Conservation (phyloP, 495 filamentous ascomycete species). For the Parathielavia appendiculata region DNA sequence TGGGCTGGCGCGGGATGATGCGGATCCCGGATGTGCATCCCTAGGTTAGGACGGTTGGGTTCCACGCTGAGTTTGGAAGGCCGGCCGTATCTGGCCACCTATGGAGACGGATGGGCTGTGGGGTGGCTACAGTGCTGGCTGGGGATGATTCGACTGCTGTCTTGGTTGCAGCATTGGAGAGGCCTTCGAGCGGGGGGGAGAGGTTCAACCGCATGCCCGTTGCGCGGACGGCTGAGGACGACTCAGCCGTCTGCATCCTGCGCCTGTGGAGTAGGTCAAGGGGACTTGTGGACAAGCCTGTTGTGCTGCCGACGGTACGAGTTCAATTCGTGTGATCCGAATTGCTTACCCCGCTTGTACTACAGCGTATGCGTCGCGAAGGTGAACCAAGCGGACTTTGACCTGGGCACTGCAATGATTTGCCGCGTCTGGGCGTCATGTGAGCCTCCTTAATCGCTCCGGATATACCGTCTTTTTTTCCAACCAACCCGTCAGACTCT, state of each 20-base stretch:
- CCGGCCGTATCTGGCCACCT: not conserved
- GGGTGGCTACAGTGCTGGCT: not conserved
- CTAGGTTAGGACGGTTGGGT: not conserved
- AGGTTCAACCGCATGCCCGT: not conserved
- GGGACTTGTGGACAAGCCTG: not conserved
- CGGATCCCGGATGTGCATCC: slow-evolving; percentile 18
- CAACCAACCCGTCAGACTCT: too few relatives aligned
- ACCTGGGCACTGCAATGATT: too few relatives aligned
- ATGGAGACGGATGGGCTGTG: not conserved
- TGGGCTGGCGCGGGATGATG: slow-evolving; percentile 34
- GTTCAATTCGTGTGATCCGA: not conserved
- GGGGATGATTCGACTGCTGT: not conserved
- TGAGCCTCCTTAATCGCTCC: slow-evolving; percentile 9
- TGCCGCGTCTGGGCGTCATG: slow-evolving; percentile 14
- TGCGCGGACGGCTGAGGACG: not conserved
- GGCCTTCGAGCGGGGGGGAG: not conserved
- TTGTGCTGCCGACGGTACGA: not conserved
- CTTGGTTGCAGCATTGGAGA: not conserved
- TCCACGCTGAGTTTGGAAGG: not conserved
- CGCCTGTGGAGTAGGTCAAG: not conserved
- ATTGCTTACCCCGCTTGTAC: not conserved
- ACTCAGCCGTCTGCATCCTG: not conserved
- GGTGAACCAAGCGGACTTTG: too few relatives aligned
- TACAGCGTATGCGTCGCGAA: not conserved
- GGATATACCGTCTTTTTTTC: not conserved